phyloP scores from a whole-genome alignment of 805 yeast species.

The Ogataea salicorniae region DNA sequence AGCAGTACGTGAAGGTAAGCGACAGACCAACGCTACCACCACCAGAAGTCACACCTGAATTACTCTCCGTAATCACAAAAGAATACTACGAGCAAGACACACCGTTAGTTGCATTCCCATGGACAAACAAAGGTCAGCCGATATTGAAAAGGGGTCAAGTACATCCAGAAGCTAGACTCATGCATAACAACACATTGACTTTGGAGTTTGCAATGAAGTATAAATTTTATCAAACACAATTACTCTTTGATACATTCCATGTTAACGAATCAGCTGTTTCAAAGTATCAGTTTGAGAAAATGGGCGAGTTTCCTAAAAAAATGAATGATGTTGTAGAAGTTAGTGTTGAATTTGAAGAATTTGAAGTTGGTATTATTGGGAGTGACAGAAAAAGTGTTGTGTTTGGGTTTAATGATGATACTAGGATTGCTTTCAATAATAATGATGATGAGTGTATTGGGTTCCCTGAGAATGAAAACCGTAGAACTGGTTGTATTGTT shows the following conservation, averaged over 20 bases:
- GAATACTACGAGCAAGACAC: neutral
- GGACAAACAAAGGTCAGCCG: too few species aligned
- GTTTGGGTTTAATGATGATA: slow-evolving; percentile 16
- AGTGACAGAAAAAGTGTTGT: slow-evolving; percentile 4
- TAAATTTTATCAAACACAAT: neutral
- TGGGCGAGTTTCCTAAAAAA: neutral
- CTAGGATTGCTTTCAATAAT: neutral
- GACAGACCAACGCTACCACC: neutral
- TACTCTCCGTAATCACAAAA: neutral
- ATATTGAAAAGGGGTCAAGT: too few species aligned
- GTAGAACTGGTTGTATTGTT: slow-evolving; percentile 22
- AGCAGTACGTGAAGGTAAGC: neutral
- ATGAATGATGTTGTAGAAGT: too few species aligned
- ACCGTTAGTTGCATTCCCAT: neutral
- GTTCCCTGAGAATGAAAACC: slow-evolving; percentile 16
- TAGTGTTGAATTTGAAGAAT: neutral
- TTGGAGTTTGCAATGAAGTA: neutral
- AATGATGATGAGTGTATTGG: slow-evolving; percentile 5
- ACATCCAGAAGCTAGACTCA: neutral
- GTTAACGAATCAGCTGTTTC: neutral
- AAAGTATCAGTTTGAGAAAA: neutral
- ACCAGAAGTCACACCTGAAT: neutral
- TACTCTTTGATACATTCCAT: neutral
- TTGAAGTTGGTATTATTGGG: neutral
- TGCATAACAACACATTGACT: slow-evolving; percentile 4